phyloP scores from a whole-genome alignment of 1,139 yeast species.

The Candida glucosophila region DNA sequence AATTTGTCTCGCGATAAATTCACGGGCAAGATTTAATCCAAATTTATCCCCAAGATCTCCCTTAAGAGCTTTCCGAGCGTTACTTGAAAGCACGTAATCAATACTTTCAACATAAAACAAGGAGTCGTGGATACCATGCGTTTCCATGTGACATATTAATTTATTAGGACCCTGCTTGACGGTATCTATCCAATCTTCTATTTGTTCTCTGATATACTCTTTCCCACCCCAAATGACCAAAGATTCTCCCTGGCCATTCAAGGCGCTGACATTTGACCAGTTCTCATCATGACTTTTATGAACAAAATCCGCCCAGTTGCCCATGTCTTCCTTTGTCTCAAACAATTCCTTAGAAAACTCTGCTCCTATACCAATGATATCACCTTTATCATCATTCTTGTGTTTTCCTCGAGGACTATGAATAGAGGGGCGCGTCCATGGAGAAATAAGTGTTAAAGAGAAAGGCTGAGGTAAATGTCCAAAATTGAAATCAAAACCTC shows the following conservation, averaged over 20 bases:
- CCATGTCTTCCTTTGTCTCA: constrained; percentile 4
- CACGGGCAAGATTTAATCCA: constrained; percentile 9
- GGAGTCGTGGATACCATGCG: constrained; percentile 25
- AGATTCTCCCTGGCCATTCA: constrained; percentile 17
- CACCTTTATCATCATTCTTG: constrained; percentile 14
- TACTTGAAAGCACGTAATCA: constrained; percentile 15
- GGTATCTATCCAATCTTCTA: constrained; percentile 12
- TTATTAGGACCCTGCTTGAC: constrained; percentile 12
- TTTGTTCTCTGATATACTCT: constrained; percentile 26
- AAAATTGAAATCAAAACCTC: constrained; percentile 12
- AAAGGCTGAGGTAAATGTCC: constrained; percentile 18
- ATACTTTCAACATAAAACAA: constrained; percentile 23
- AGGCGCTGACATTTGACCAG: constrained; percentile 23
- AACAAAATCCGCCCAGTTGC: constrained; percentile 17
- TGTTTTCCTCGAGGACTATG: constrained; percentile 18
- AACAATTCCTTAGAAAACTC: constrained; percentile 5
- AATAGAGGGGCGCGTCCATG: no score
- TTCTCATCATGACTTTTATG: constrained; percentile 15
- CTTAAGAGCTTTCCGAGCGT: constrained; percentile 15
- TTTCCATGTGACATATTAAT: constrained; percentile 15
- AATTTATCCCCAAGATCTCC: constrained; percentile 22
- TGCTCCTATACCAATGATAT: constrained; percentile 9
- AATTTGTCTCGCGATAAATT: constrained; percentile 8
- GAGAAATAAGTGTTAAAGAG: constrained; percentile 28
- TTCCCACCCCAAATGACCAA: constrained; percentile 28